Base-by-base conservation (phyloP, 495 filamentous ascomycete genomes). In the Apodospora peruviana region DNA sequence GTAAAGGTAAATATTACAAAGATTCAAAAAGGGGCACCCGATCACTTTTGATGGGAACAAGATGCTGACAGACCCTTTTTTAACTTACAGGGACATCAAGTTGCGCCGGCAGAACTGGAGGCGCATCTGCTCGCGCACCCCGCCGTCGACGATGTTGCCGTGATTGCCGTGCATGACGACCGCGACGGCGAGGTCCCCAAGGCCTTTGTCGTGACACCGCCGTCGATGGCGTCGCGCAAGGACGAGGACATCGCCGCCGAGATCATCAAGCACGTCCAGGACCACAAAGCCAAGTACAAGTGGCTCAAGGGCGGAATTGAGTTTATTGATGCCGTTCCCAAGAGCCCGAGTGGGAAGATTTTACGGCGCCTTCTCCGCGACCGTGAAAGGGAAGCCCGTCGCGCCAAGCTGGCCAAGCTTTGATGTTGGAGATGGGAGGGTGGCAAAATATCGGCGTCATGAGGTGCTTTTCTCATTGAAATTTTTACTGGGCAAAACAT, bases 331-430 rank as follows among this genome's bases (percentile, higher is more conserved):
- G 68, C 60, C 29, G 78, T 96, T 48, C 91, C 91, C 17, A 96
- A 96, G 75, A 94, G 87, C 56, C 86, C 91, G 0, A 90, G 85
- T 62, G 91, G 91, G 11, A 96, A 97, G 83, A 96, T 97, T 54
- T 62, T 97, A 59, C 72, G 90, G 35, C 75, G 88, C 17, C 56
- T 94, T 55, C 66, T 97, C 47, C 79, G 88, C 29, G 91, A 97
- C 60, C 77, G 79, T 62, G 88, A 91, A 65, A 87, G 75, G 67
- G 86, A 83, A 61, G 75, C 70, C 39, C 78, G 82, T 63, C 76
- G 81, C 58, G 75, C 74, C 45, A 71, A 77, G 43, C 86, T 84
- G 3, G 68, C 79, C 7, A 76, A 71, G 59, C 32, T 76, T 36
- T 74, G 51, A 69, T 16, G 17, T 12, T 20, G 3, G 8, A 9